These are phyloP conservation scores for Tricholoma furcatifolium DNA, from an alignment of 768 basidiomycete species.

Conservation along the genomic window DNA sequence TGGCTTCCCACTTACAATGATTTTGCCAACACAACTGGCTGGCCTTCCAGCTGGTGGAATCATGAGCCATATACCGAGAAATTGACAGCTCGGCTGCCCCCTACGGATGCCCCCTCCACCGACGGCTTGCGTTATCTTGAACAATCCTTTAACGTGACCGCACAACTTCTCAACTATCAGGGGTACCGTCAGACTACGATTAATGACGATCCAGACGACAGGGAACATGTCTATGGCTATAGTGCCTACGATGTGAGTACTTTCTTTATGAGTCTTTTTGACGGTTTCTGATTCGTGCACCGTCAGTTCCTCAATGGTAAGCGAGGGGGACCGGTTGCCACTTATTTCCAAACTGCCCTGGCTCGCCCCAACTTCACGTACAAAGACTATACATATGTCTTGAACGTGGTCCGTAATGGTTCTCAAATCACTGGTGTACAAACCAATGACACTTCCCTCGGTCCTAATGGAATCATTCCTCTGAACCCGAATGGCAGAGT, in stretches of 20 bases:
- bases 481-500: slow-evolving; percentile 58
- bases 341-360: slow-evolving; percentile 58
- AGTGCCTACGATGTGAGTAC: slow-evolving; percentile 38
- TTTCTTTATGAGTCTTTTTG: too few relatives aligned
- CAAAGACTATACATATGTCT: slow-evolving; percentile 46
- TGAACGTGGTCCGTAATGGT: slow-evolving; percentile 56
- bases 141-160: slow-evolving; percentile 44
- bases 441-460: slow-evolving; percentile 57
- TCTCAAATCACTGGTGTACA: slow-evolving; percentile 55
- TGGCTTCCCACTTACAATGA: slow-evolving; percentile 54
- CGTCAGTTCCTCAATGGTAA: slow-evolving; percentile 42
- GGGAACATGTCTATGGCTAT: slow-evolving; percentile 63
- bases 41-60: slow-evolving; percentile 54
- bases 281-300: not conserved
- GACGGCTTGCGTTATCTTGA: slow-evolving; percentile 60
- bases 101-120: slow-evolving; percentile 57
- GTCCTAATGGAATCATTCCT: slow-evolving; percentile 53
- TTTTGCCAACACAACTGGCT: slow-evolving; percentile 49
- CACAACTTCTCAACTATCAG: slow-evolving; percentile 42
- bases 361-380: slow-evolving; percentile 51
- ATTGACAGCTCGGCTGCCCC: slow-evolving; percentile 49
- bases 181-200: slow-evolving; percentile 54
- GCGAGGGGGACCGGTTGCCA: slow-evolving; percentile 56
- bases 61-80: slow-evolving; percentile 50
- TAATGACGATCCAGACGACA: slow-evolving; percentile 53